Conservation (phyloP, 23 red algal species). For the Gracilaria caudata region DNA sequence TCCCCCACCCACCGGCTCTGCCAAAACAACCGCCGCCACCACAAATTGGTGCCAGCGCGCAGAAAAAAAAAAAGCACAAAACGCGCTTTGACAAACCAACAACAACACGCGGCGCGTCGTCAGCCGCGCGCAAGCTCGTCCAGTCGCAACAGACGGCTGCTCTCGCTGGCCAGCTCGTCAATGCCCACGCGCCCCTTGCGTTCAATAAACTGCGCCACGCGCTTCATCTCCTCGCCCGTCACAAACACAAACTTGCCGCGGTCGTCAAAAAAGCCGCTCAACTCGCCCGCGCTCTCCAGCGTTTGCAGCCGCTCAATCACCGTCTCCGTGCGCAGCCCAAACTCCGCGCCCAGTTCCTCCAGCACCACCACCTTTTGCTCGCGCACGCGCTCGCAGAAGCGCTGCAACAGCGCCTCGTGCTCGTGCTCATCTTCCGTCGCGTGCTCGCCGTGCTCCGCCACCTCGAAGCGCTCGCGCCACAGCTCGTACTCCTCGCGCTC, state of each 20-base stretch:
- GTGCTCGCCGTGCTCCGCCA: conserved; percentile 48
- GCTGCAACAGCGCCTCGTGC: conserved; percentile 36
- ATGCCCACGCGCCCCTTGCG: conserved; percentile 38
- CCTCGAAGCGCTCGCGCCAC: conserved; percentile 44
- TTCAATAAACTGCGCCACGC: conserved; percentile 48
- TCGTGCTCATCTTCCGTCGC: conserved; percentile 15
- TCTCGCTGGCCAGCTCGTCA: conserved; percentile 43
- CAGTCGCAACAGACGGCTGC: conserved; percentile 30
- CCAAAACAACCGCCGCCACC: not conserved
- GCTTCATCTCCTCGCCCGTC: conserved; percentile 59
- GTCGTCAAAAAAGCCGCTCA: conserved; percentile 84
- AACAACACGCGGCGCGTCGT: not conserved
- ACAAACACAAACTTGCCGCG: conserved; percentile 88
- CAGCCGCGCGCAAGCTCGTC: not conserved
- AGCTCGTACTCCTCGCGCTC: conserved; percentile 54
- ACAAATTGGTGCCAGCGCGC: no score
- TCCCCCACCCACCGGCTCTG: not conserved
- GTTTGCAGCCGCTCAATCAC: conserved; percentile 57
- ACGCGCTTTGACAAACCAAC: no score
- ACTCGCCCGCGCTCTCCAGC: conserved; percentile 56
- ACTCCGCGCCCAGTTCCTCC: conserved; percentile 73
- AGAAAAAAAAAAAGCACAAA: no score
- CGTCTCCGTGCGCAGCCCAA: conserved; percentile 72
- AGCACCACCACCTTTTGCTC: conserved; percentile 67
- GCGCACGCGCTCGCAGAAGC: conserved; percentile 48